Percentiles rank a stretch among this genome's conserved stretches.
phyloP scores from a whole-genome alignment of 2,329 filamentous ascomycete species.

The Colletotrichum euphorbiae region DNA sequence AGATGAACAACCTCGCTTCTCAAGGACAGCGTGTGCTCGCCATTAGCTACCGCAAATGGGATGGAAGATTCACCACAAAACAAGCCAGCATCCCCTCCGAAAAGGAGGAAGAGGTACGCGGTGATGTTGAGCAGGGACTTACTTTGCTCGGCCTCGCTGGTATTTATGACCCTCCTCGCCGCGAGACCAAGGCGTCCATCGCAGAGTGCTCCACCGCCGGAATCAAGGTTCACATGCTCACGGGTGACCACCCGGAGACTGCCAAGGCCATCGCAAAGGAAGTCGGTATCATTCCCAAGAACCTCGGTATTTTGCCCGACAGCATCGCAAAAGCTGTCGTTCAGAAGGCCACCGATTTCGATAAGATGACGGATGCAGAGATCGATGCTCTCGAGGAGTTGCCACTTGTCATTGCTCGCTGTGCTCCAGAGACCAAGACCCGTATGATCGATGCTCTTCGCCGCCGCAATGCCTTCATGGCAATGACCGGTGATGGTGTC shows the following conservation, averaged over 20 bases:
- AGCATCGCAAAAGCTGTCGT: constrained; percentile 76
- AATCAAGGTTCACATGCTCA: constrained; percentile 86
- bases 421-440: constrained; percentile 87
- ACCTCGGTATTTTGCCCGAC: constrained; percentile 69
- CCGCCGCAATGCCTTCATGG: constrained; percentile 79
- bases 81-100: constrained; percentile 45
- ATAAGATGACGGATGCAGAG: constrained; percentile 78
- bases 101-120: constrained; percentile 59
- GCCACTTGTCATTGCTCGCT: constrained; percentile 85
- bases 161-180: constrained; percentile 87
- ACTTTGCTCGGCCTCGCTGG: constrained; percentile 84
- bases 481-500: constrained; percentile 91
- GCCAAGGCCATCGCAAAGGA: constrained; percentile 82
- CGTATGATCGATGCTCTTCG: constrained; percentile 92
- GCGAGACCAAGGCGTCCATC: constrained; percentile 81
- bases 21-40: constrained; percentile 80
- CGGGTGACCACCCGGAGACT: constrained; percentile 83
- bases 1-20: constrained; percentile 70
- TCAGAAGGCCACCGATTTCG: constrained; percentile 82
- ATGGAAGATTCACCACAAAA: constrained; percentile 60
- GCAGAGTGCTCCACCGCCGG: constrained; percentile 77
- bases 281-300: constrained; percentile 79
- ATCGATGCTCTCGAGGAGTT: constrained; percentile 81
- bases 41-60: constrained; percentile 72
- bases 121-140: constrained; percentile 74